phyloP scores from a whole-genome alignment of 805 yeast genomes.

The Pichia insulana region DNA sequence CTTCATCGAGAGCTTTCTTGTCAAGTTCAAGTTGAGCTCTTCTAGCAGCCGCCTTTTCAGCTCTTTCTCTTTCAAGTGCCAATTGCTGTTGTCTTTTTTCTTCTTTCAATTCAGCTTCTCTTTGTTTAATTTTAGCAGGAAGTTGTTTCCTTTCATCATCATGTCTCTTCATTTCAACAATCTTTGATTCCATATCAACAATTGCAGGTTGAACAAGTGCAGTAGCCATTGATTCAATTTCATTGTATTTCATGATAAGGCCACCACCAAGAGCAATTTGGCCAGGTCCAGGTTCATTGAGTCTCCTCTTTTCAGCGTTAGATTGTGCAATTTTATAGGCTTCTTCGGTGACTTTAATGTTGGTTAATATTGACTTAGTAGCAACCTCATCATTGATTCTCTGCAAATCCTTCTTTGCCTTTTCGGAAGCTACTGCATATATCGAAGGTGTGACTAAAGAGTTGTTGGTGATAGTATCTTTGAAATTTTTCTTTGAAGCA shows the following conservation, averaged over 20 bases:
- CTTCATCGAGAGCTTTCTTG: slow-evolving; percentile 38
- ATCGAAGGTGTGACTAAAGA: slow-evolving; percentile 35
- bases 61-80: slow-evolving; percentile 29
- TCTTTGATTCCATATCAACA: slow-evolving; percentile 55
- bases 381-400: slow-evolving; percentile 21
- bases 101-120: slow-evolving; percentile 29
- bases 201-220: slow-evolving; percentile 78
- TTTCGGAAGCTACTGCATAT: slow-evolving; percentile 42
- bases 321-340: slow-evolving; percentile 75
- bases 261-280: slow-evolving; percentile 86
- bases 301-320: slow-evolving; percentile 48
- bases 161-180: slow-evolving; percentile 58
- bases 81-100: slow-evolving; percentile 33
- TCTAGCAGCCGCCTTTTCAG: slow-evolving; percentile 28
- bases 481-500: slow-evolving; percentile 27
- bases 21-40: slow-evolving; percentile 40
- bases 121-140: slow-evolving; percentile 33
- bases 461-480: slow-evolving; percentile 31
- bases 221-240: slow-evolving; percentile 72
- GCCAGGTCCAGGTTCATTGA: slow-evolving; percentile 32
- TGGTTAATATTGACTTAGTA: slow-evolving; percentile 19
- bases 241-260: slow-evolving; percentile 60
- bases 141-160: slow-evolving; percentile 37
- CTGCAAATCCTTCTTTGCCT: slow-evolving; percentile 33
- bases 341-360: slow-evolving; percentile 42